Base-by-base conservation (phyloP, 345 rosid genomes). In the Isatis tinctoria region DNA sequence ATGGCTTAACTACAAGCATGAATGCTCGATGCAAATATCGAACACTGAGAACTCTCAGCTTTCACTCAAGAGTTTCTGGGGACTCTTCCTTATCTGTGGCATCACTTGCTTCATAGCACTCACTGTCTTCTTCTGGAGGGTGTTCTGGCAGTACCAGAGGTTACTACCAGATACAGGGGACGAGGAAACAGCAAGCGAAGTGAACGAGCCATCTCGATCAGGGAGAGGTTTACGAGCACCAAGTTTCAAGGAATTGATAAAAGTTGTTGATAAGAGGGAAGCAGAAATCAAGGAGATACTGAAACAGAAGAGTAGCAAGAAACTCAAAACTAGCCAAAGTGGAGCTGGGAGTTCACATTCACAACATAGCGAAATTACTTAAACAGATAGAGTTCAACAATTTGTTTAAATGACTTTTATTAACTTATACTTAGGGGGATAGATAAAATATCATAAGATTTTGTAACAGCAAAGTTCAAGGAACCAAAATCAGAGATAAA, bases 81-180 rank as follows among this genome's bases (percentile, higher is more conserved):
- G 99, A 12, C 84, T 95, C 48, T 95, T 95, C 79, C 92, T 95
- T 28, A 87, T 95, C n/a, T 86, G 96, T 36, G 97, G 97, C 77
- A 30, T 83, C 60, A 82, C 90, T 33, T 88, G 96, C 82, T 39
- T 86, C 67, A 35, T 87, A 11, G 86, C 97, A 4, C 90, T 95
- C 27, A 18, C 61, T 11, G 3, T 79, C 13, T 95, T 90, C 89
- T 87, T 61, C 83, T 88, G 74, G 68, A 85, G 80, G 76, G 70
- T 92, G 59, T 59, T 83, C 35, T 69, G 79, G 27, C 97, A 92
- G 59, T 95, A 76, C 82, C 90, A 88, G 20, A 85, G 80, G 75
- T 85, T 88, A 51, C 54, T 37, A 74, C 89, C 89, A 0, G 87
- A 80, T 43, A 30, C 8, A 16, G 63, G 61, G 17, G 74, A 30